These are phyloP conservation scores for Corynascus novoguineensis DNA, from an alignment of 495 filamentous ascomycete species.

Conservation along the genomic window DNA sequence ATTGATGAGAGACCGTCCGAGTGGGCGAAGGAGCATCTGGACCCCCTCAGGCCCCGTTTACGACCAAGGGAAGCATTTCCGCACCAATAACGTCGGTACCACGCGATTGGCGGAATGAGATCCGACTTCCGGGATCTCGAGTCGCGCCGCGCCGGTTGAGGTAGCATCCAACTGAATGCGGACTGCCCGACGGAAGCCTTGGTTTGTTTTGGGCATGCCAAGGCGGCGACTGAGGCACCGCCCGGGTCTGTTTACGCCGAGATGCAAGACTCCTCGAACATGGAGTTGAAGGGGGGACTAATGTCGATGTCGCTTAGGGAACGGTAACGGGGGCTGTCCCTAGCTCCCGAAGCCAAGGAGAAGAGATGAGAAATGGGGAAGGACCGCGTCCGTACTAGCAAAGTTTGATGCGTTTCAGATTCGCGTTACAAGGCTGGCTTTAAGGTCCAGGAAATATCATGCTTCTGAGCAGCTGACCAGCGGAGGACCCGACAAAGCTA, in stretches of 20 bases:
- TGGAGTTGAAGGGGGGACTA: not conserved
- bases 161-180: conserved; percentile 20
- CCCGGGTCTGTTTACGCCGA: conserved; percentile 3
- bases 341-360: not conserved
- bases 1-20: too few relatives aligned
- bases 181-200: not conserved
- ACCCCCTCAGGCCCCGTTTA: too few relatives aligned
- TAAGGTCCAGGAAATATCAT: too few relatives aligned
- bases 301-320: not conserved
- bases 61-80: not conserved
- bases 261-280: not conserved
- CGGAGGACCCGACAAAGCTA: too few relatives aligned
- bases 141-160: not conserved
- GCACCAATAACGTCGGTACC: not conserved
- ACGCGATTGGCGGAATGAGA: conserved; percentile 27
- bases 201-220: conserved; percentile 22
- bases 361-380: not conserved
- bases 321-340: not conserved
- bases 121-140: conserved; percentile 6
- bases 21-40: not conserved
- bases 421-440: too few relatives aligned
- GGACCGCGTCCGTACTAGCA: not conserved
- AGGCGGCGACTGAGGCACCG: conserved; percentile 19
- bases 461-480: too few relatives aligned
- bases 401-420: too few relatives aligned